Evolutionary conservation across 2,329 filamentous ascomycete genomes (phyloP).

Genomic region (Nemania sp.): DNA sequence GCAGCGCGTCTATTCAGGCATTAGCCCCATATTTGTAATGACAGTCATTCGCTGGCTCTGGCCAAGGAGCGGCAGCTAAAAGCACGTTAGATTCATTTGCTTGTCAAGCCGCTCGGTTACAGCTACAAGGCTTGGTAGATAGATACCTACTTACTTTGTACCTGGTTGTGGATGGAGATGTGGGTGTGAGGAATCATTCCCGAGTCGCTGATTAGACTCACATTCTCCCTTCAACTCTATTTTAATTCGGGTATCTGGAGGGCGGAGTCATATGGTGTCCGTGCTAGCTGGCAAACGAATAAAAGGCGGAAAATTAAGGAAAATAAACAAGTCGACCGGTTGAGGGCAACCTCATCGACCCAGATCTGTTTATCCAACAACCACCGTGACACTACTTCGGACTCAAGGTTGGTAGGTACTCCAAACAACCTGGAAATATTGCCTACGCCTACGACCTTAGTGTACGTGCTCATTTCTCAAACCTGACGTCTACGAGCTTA

Average conservation of each 20-base stretch:
- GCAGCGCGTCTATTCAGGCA: conserved; percentile 20
- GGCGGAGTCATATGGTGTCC: neutral
- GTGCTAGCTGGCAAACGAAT: neutral
- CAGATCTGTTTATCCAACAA: neutral
- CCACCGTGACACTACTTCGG: neutral
- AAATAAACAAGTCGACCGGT: neutral
- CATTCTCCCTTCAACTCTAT: neutral
- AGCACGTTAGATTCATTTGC: neutral
- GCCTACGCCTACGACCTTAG: neutral
- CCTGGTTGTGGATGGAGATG: no score
- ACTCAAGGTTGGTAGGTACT: neutral
- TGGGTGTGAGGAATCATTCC: conserved; percentile 6
- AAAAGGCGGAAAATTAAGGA: neutral
- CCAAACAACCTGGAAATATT: neutral
- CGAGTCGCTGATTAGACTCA: conserved; percentile 16
- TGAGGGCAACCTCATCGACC: neutral
- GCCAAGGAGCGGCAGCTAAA: conserved; percentile 3
- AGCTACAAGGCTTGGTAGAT: no score
- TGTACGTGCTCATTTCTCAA: conserved; percentile 9
- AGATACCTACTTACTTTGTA: no score
- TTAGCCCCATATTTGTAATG: neutral
- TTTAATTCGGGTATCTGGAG: neutral
- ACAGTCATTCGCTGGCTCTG: conserved; percentile 14
- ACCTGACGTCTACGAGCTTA: neutral
- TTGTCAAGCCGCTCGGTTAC: neutral